Evolutionary conservation across 73 alveolate genomes (phyloP).

Genomic region (Tetrahymena malaccensis): DNA sequence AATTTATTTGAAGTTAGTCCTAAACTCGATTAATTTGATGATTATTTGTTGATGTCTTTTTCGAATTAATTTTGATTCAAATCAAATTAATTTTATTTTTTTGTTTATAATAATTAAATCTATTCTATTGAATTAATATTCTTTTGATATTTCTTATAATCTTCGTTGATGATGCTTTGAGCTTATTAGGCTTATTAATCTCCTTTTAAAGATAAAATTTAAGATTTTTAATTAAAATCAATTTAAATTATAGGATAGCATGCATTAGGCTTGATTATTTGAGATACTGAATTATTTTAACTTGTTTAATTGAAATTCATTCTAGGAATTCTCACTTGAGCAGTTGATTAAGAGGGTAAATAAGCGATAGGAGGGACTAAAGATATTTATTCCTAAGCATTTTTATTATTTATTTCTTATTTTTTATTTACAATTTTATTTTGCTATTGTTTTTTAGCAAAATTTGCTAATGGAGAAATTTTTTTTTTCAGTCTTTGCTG

Average conservation of each 20-base stretch:
- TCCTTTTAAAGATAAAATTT: not conserved
- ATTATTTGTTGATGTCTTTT: too few species aligned
- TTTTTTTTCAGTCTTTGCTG: not conserved
- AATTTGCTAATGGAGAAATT: not conserved
- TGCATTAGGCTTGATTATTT: not conserved
- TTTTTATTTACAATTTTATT: too few species aligned
- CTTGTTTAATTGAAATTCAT: not conserved
- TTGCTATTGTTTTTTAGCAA: not conserved
- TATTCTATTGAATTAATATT: too few species aligned
- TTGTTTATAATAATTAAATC: too few species aligned
- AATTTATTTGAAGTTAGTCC: not conserved
- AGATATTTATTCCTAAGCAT: not conserved
- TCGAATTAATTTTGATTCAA: too few species aligned
- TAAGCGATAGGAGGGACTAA: not conserved
- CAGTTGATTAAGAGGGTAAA: not conserved
- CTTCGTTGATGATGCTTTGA: not conserved
- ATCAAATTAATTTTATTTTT: too few species aligned
- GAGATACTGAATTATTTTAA: not conserved
- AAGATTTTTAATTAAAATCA: not conserved
- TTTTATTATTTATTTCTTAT: too few species aligned
- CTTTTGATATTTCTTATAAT: too few species aligned
- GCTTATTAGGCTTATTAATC: too few species aligned
- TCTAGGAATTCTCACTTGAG: not conserved
- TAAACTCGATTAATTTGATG: too few species aligned
- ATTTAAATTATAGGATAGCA: not conserved